Conservation (phyloP, 2,329 filamentous ascomycete genomes). For the Plectosphaerella sp. region DNA sequence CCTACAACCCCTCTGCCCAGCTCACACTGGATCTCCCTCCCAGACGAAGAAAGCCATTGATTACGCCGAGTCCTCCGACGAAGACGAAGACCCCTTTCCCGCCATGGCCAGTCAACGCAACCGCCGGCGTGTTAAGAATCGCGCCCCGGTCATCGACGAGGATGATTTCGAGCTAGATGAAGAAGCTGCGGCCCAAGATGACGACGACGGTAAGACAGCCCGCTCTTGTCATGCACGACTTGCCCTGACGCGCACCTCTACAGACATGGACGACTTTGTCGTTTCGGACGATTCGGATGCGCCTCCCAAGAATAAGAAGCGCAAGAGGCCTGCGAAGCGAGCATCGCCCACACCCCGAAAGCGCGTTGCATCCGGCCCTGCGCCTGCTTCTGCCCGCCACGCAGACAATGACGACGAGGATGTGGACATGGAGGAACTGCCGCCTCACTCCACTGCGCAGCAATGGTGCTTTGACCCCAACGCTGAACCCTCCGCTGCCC, state of each 20-base stretch:
- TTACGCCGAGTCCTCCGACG: slow-evolving; percentile 83
- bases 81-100: slow-evolving; percentile 69
- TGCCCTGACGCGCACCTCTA: neutral
- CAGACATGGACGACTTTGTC: slow-evolving; percentile 80
- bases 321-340: slow-evolving; percentile 61
- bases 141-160: slow-evolving; percentile 60
- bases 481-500: slow-evolving; percentile 16
- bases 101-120: slow-evolving; percentile 32
- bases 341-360: slow-evolving; percentile 51
- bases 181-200: slow-evolving; percentile 53
- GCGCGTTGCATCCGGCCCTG: slow-evolving; percentile 42
- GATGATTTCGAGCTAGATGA: slow-evolving; percentile 70
- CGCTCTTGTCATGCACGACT: neutral
- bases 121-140: slow-evolving; percentile 38
- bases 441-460: slow-evolving; percentile 67
- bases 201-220: slow-evolving; percentile 52
- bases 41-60: slow-evolving; percentile 58
- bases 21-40: neutral
- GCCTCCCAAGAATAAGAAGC: slow-evolving; percentile 59
- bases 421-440: slow-evolving; percentile 48
- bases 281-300: slow-evolving; percentile 83
- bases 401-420: slow-evolving; percentile 40
- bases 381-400: slow-evolving; percentile 28
- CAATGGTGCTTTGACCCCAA: slow-evolving; percentile 70
- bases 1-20: neutral